A percentile compares a stretch with the other conserved stretches of the same genome.
phyloP scores from a whole-genome alignment of 805 yeast species.

The Lipomyces sp. region DNA sequence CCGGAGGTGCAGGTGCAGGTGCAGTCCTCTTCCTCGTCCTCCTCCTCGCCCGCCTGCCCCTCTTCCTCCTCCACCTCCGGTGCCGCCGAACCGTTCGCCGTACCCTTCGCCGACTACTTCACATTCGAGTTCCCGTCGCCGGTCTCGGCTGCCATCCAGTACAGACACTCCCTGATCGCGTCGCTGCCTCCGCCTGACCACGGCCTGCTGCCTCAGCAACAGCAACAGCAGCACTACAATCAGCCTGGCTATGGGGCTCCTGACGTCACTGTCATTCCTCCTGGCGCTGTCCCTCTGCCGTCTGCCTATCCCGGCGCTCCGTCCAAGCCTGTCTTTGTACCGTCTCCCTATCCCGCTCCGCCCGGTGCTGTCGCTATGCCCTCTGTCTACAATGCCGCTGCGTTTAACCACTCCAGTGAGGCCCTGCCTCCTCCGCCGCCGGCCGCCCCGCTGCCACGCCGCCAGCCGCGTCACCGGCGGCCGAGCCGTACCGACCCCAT shows the following conservation, averaged over 20 bases:
- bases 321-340: neutral
- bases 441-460: conserved; percentile 5
- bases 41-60: neutral
- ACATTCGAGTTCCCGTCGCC: conserved; percentile 17
- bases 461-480: conserved; percentile 24
- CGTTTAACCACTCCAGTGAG: neutral
- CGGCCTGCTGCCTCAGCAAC: neutral
- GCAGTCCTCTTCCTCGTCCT: conserved; percentile 1
- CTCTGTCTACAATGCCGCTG: too few relatives aligned
- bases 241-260: too few relatives aligned
- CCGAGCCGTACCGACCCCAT: conserved; percentile 22
- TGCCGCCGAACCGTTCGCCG: too few relatives aligned
- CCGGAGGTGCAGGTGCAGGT: too few relatives aligned
- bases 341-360: too few relatives aligned
- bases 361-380: neutral
- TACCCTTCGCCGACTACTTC: neutral
- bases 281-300: neutral
- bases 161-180: conserved; percentile 3
- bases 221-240: too few relatives aligned
- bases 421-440: neutral
- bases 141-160: conserved; percentile 12
- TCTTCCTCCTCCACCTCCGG: neutral
- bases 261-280: too few relatives aligned
- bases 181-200: neutral
- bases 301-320: neutral